These are phyloP conservation scores for Daldinia grandis DNA, from an alignment of 495 filamentous ascomycete genomes.

Conservation along the genomic window DNA sequence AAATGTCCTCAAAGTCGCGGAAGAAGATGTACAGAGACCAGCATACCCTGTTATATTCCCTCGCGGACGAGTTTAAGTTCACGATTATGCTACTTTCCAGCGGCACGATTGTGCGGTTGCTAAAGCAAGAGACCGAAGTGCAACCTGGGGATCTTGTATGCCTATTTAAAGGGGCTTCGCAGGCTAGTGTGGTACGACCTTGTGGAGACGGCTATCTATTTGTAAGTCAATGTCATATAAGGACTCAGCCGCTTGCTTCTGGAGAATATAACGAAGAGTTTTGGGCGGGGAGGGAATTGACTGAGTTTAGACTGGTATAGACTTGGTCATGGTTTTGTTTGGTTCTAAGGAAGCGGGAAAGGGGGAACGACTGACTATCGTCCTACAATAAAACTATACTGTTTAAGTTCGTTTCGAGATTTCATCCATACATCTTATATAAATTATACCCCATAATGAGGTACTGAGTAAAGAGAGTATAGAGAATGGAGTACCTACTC, in stretches of 20 bases:
- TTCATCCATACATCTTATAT: no score
- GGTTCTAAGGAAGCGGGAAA: background rate
- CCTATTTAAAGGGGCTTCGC: background rate
- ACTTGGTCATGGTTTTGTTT: background rate
- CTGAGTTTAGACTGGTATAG: constrained; percentile 1
- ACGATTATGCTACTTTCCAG: background rate
- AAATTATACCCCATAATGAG: no score
- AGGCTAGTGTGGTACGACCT: background rate
- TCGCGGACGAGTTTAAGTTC: background rate
- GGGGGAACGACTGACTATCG: background rate
- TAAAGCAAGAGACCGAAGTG: background rate
- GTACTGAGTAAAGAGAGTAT: no score
- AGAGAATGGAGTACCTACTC: no score
- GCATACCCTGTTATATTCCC: background rate
- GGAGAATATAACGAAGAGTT: background rate
- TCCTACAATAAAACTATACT: no score
- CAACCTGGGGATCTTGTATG: constrained; percentile 1
- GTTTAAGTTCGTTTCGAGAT: no score
- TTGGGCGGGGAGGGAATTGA: background rate
- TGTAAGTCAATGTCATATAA: constrained; percentile 1
- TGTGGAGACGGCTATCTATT: background rate
- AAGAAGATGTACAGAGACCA: background rate
- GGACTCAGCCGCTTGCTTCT: background rate
- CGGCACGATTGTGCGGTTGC: background rate
- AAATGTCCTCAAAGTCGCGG: background rate